Base-by-base conservation (phyloP, 2,329 filamentous ascomycete genomes). In the Plectosphaerella cucumerina region DNA sequence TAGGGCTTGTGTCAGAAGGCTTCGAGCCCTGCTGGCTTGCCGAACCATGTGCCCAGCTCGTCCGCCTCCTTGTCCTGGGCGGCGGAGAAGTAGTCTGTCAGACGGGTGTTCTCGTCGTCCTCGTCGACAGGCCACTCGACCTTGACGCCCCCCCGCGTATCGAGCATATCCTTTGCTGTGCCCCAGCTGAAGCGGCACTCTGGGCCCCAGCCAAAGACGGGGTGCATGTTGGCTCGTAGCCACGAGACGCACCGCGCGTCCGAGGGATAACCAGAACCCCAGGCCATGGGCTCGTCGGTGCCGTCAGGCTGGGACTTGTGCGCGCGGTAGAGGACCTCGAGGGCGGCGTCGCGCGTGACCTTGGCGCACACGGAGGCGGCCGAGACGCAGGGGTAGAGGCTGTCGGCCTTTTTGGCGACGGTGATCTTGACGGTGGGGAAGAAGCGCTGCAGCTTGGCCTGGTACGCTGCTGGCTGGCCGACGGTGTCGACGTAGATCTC, bases 401-500 rank as follows among this genome's bases (percentile, higher is more conserved):
- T 90, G 66, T 99, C 93, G 3, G 94, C 93, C 74, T 97, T 97
- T 65, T 92, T 92, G 23, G 87, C 87, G 34, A 93, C 89, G 2
- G 85, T 90, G 60, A 93, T 82, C 54, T 78, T 81, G 39, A 84
- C 71, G 0, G 84, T 86, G 2, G 94, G 93, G 67, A 97, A 97
- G 48, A 95, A 77, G 53, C 84, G 78, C 71, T 93, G 87, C 49
- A 99, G 76, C 64, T 87, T 90, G 63, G 81, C 84, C 75, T 97
- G 92, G 74, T 97, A 96, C 4, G 84, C 74, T 17, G 81, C 84
- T 2, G 93, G 92, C 50, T 80, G 87, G 33, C 93, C 93, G 63
- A 97, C 88, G 3, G 93, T 97, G 71, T 99, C 93, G 65, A 99
- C 92, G 67, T 91, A 99, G 48, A 99, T 89, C 68, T 97, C 90